Evolutionary conservation across 805 yeast genomes (phyloP), one percentile per base, ranked within the genome.

Genomic region (Yarrowia keelungensis): DNA sequence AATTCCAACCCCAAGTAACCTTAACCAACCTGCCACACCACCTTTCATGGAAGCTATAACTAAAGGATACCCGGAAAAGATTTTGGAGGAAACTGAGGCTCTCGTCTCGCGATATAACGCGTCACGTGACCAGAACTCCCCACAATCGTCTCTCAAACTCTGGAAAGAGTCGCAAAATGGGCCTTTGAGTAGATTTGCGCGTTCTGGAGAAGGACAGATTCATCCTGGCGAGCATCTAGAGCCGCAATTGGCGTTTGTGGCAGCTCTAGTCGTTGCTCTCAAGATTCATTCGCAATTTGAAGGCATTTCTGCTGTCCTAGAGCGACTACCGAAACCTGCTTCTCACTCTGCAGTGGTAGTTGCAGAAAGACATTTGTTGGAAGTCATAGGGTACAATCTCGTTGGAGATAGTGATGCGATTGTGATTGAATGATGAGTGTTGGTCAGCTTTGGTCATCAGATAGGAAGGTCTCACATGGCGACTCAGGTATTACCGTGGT

Each of bases 341-440:
- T 54, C 61, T 22, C 61, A 54, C 10, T 54, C 61, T 7, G 58
- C 58, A 7, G 42, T 36, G 10, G 58, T 51, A 5, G 32, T 38
- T 5, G 58, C 58, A 5, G 58, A 51, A 7, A 15, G 43, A 8
- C 58, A 36, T 51, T 12, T 51, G 5, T n/a, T 51, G 11, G 58
- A 51, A 11, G 58, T 32, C 11, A 36, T 51, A 5, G 43, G 26
- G n/a, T 51, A 51, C 9, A 42, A 51, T 19, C n/a, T 51, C 3
- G 42, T 36, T 41, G 45, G 45, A 7, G 45, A 12, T 41, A 41
- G 16, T 4, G 3, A 12, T 0, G 12, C 39, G 39, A 26, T 26
- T 26, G 39, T 38, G 39, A 38, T 38, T 11, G 10, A 10, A 9
- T 11, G 39, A 10, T 5, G 32, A 12, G n/a, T n/a, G n/a, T n/a